These are phyloP conservation scores for Candida oleophila DNA, from an alignment of 805 yeast species.

Conservation along the genomic window DNA sequence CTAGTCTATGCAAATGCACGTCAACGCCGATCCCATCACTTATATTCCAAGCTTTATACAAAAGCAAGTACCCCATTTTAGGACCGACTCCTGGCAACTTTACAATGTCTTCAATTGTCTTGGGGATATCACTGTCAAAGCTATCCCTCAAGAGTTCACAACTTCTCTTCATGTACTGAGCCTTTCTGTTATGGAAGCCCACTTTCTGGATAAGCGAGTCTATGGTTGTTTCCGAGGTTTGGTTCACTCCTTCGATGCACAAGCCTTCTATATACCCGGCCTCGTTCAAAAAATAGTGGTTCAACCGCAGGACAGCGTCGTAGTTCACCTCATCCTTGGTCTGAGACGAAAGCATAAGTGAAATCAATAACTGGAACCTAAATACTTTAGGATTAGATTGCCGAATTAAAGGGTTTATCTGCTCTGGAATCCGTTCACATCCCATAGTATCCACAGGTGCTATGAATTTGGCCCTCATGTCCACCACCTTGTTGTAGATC, in stretches of 20 bases:
- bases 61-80: slow-evolving; percentile 82
- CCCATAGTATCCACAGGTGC: slow-evolving; percentile 93
- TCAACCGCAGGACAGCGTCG: slow-evolving; percentile 61
- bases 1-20: slow-evolving; percentile 80
- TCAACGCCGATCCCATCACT: slow-evolving; percentile 91
- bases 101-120: slow-evolving; percentile 60
- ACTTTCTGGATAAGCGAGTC: slow-evolving; percentile 73
- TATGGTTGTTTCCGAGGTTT: slow-evolving; percentile 52
- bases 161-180: slow-evolving; percentile 64
- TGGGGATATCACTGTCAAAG: slow-evolving; percentile 71
- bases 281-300: slow-evolving; percentile 43
- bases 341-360: slow-evolving; percentile 86
- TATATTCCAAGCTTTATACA: slow-evolving; percentile 80
- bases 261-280: slow-evolving; percentile 49
- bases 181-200: slow-evolving; percentile 84
- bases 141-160: slow-evolving; percentile 50
- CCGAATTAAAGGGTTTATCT: slow-evolving; percentile 36
- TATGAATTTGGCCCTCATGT: slow-evolving; percentile 61
- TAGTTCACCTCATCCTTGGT: slow-evolving; percentile 87
- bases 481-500: slow-evolving; percentile 58
- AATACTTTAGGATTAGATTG: slow-evolving; percentile 34
- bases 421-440: slow-evolving; percentile 60
- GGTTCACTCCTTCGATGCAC: slow-evolving; percentile 52
- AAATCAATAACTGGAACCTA: slow-evolving; percentile 73
- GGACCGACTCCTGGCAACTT: slow-evolving; percentile 92